phyloP scores from a whole-genome alignment of 768 basidiomycete species.

The Psilocybe sp. region DNA sequence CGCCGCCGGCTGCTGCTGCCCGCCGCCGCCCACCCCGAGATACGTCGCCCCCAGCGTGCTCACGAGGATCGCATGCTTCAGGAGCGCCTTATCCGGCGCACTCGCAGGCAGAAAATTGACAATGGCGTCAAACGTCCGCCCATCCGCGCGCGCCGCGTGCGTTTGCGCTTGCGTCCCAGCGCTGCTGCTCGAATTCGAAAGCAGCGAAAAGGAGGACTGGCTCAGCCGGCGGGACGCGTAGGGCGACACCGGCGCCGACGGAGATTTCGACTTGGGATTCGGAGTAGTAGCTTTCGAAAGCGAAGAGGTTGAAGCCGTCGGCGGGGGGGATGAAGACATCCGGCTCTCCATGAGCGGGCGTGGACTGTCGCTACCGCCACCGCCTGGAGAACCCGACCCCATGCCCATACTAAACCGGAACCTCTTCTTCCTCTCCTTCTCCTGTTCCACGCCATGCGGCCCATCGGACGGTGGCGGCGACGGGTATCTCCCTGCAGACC shows the following conservation, averaged over 20 bases:
- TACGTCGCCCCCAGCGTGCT: slow-evolving; percentile 38
- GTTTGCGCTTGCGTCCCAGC: not conserved
- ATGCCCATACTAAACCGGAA: no score
- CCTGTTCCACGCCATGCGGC: not conserved
- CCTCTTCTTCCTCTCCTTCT: not conserved
- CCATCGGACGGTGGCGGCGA: slow-evolving; percentile 16
- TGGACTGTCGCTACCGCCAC: no score
- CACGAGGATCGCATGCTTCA: slow-evolving; percentile 43
- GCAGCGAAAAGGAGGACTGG: no score
- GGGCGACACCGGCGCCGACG: no score
- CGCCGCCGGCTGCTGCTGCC: not conserved
- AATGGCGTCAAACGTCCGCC: slow-evolving; percentile 37
- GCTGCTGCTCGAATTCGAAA: not conserved
- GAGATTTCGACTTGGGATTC: no score
- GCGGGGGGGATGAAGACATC: no score
- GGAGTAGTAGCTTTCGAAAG: no score
- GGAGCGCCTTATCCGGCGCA: slow-evolving; percentile 37
- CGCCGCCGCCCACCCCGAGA: slow-evolving; percentile 11
- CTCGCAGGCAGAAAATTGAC: slow-evolving; percentile 40
- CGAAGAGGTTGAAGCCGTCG: no score
- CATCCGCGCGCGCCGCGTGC: not conserved
- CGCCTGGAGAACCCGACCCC: no score
- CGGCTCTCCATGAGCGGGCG: no score
- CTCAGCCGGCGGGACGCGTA: no score
- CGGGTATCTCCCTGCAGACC: slow-evolving; percentile 1